Conservation (phyloP, 495 filamentous ascomycete genomes). For the Sporormia fimetaria region DNA sequence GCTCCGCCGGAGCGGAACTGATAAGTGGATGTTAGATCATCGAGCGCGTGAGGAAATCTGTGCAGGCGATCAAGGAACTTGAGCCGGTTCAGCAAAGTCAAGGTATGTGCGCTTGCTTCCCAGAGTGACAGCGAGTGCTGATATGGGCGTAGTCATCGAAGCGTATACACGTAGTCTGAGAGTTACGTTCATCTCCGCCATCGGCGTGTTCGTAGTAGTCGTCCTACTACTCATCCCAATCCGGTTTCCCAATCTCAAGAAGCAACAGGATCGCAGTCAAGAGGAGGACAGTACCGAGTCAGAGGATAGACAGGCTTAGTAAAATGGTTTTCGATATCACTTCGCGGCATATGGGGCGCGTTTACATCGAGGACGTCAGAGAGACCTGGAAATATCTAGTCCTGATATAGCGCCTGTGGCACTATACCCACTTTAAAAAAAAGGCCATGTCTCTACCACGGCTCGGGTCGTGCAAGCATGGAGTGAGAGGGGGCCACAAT, state of each 20-base stretch:
- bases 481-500: too few species aligned
- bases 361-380: neutral
- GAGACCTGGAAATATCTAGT: too few species aligned
- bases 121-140: slow-evolving; percentile 10
- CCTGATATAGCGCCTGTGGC: too few species aligned
- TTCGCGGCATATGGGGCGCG: neutral
- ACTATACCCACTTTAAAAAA: too few species aligned
- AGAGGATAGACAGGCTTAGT: neutral
- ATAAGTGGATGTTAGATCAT: slow-evolving; percentile 30
- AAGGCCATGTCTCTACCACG: too few species aligned
- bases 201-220: slow-evolving; percentile 22
- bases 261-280: slow-evolving; percentile 1
- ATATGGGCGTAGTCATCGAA: slow-evolving; percentile 19
- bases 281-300: neutral
- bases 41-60: slow-evolving; percentile 43
- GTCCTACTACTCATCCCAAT: slow-evolving; percentile 15
- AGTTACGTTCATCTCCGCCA: slow-evolving; percentile 25
- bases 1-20: neutral
- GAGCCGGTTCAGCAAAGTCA: slow-evolving; percentile 41
- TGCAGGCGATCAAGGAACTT: slow-evolving; percentile 40
- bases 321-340: neutral
- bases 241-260: slow-evolving; percentile 17
- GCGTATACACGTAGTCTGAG: slow-evolving; percentile 22
- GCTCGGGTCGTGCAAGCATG: too few species aligned
- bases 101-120: slow-evolving; percentile 30